Evolutionary conservation across 140 eudicot genomes (phyloP).

Genomic region (Cichorium intybus): DNA sequence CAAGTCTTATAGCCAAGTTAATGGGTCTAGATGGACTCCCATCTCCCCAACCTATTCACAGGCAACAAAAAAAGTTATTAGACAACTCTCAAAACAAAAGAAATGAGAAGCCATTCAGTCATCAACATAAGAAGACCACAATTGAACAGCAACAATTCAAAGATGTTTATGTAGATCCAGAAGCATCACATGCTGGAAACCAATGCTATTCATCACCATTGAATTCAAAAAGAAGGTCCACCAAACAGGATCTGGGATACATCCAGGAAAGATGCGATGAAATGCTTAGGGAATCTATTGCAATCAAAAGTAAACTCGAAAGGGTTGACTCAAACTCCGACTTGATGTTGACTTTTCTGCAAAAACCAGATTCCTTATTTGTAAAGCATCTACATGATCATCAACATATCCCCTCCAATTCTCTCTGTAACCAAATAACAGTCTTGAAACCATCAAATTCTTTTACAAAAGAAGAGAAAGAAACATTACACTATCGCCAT

Average conservation of each 20-base stretch:
- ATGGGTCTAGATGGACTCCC: slow-evolving; percentile 89
- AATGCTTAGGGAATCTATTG: slow-evolving; percentile 40
- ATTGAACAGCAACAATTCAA: slow-evolving; percentile 55
- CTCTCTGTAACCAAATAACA: slow-evolving; percentile 46
- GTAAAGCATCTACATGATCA: slow-evolving; percentile 44
- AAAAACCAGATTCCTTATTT: slow-evolving; percentile 52
- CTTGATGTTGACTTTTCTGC: slow-evolving; percentile 53
- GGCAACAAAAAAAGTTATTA: slow-evolving; percentile 36
- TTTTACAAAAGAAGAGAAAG: slow-evolving; percentile 41
- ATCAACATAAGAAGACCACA: slow-evolving; percentile 35
- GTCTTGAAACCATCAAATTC: slow-evolving; percentile 51
- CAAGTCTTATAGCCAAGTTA: slow-evolving; percentile 66
- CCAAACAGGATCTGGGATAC: slow-evolving; percentile 48
- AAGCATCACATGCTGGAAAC: slow-evolving; percentile 50
- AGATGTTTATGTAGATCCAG: slow-evolving; percentile 84
- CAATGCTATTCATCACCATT: slow-evolving; percentile 35
- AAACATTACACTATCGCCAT: slow-evolving; percentile 26
- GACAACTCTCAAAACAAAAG: slow-evolving; percentile 37
- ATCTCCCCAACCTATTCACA: slow-evolving; percentile 44
- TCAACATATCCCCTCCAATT: slow-evolving; percentile 36
- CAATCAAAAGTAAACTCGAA: slow-evolving; percentile 46
- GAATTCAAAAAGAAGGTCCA: slow-evolving; percentile 33
- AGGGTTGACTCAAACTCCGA: slow-evolving; percentile 58
- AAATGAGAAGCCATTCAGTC: slow-evolving; percentile 22
- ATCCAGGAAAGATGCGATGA: slow-evolving; percentile 39